These are phyloP conservation scores for Solanum dulcamara DNA, from an alignment of 257 asterid genomes.

Conservation along the genomic window DNA sequence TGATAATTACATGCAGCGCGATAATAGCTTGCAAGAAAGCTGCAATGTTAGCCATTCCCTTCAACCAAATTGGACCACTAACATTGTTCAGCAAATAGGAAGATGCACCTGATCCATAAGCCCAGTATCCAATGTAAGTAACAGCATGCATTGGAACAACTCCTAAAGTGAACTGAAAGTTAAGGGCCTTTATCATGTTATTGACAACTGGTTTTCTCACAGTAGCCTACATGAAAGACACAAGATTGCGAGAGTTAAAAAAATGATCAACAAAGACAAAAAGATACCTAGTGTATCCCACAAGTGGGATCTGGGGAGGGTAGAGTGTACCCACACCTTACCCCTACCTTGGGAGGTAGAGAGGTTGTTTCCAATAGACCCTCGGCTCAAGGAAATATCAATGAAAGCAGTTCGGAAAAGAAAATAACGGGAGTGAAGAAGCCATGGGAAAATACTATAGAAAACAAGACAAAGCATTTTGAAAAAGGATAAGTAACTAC, in stretches of 20 bases:
- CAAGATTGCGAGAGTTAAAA: neutral
- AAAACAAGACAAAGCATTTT: no score
- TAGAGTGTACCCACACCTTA: no score
- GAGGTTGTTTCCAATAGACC: no score
- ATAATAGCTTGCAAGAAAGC: conserved; percentile 81
- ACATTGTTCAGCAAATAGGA: conserved; percentile 79
- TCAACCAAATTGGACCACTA: conserved; percentile 71
- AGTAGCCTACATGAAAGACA: conserved; percentile 50
- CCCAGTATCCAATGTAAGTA: conserved; percentile 91
- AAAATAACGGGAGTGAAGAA: no score
- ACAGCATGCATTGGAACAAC: conserved; percentile 82
- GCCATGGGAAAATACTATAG: no score
- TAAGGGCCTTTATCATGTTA: conserved; percentile 86
- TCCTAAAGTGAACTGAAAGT: conserved; percentile 80
- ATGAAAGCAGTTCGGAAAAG: no score
- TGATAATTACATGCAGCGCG: conserved; percentile 46
- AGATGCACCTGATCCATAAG: conserved; percentile 64
- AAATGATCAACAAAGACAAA: no score
- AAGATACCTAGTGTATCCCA: no score
- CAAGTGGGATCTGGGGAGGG: no score
- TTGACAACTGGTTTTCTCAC: conserved; percentile 68
- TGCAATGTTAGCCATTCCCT: conserved; percentile 57
- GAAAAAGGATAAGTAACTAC: no score
- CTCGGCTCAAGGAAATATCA: no score
- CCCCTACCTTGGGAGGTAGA: no score